Base-by-base conservation (phyloP, 176 grass and related monocot genomes). In the Saccharum spontaneum region DNA sequence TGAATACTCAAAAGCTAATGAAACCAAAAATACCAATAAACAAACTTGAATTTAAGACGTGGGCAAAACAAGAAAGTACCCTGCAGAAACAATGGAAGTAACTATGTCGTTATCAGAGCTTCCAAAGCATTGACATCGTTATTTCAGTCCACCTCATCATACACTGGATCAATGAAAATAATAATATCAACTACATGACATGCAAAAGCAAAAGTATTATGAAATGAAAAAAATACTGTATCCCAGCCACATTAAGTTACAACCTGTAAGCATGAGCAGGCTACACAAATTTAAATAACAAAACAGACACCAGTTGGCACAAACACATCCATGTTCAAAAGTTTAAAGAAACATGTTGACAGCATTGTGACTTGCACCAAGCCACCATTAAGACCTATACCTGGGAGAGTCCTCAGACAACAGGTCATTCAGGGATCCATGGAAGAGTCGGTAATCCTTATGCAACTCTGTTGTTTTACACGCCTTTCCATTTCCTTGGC, bases 381-480 rank as follows among this genome's bases (percentile, higher is more conserved):
- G 24, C 10, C 78, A 63, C 33, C 41, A 67, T n/a, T n/a, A 78
- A 77, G 66, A 82, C 40, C 1, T 77, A 40, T 57, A 73, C 57
- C 8, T 6, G 34, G 16, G 86, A 82, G 65, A 40, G 50, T 63
- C 31, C 39, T 66, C 73, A 64, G 4, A 71, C 73, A 67, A 79
- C 60, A 86, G 52, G 28, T 55, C 4, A 67, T 78, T 49, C 76
- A 86, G 24, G 69, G 64, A 81, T 73, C 78, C 31, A 71, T 77
- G 73, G 57, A 85, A 86, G 52, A 66, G 83, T 77, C 72, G 78
- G 72, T 73, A 49, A 90, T 86, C 79, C 83, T 82, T 90, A 86
- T 90, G 79, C 79, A 73, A 90, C 67, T 86, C 76, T 8, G 49
- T 81, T 86, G 88, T 86, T 76, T 86, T 85, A 85, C 70, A 74